Base-by-base conservation (phyloP, 2,329 filamentous ascomycete genomes). In the Hirsutella thompsonii region DNA sequence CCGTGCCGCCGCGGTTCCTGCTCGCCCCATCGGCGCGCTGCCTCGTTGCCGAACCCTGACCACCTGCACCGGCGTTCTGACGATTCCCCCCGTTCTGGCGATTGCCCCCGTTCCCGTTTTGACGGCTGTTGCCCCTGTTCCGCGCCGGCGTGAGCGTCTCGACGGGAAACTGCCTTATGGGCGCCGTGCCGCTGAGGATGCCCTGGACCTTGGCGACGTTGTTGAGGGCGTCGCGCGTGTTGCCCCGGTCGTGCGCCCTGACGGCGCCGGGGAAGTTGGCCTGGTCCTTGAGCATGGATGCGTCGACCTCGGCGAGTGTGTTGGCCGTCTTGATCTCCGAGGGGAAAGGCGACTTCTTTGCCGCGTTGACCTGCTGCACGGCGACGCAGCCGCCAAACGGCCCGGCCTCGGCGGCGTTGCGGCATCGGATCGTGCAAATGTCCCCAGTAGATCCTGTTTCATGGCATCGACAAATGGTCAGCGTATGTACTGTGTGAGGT, bases 381-480 rank as follows among this genome's bases (percentile, higher is more conserved):
- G 72, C 59, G 52, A 78, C 70, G 56, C 74, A 79, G 39, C 74
- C 68, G 32, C 70, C 70, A 42, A 78, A 78, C 11, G 72, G 72
- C 4, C 72, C 72, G 9, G 71, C 71, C 3, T 68, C 56, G 4
- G 72, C 70, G 42, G 68, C 72, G 60, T 79, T 79, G 18, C 72
- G 64, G 62, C 74, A 78, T 29, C 74, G 68, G 18, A 78, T 63
- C 1, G 73, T 77, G 62, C 72, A 76, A 32, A 76, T 51, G 41
- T 75, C 70, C 35, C 76, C 76, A 2, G 72, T 74, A 0, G 74
- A 74, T 8, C 59, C 68, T 68, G 32, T n/a, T n/a, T n/a, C n/a
- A n/a, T n/a, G n/a, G n/a, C n/a, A n/a, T n/a, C n/a, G n/a, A n/a
- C n/a, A n/a, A n/a, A n/a, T n/a, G n/a, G n/a, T n/a, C n/a, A n/a